These are phyloP conservation scores for Candida dubliniensis DNA, from an alignment of 1,139 yeast species.

Conservation along the genomic window DNA sequence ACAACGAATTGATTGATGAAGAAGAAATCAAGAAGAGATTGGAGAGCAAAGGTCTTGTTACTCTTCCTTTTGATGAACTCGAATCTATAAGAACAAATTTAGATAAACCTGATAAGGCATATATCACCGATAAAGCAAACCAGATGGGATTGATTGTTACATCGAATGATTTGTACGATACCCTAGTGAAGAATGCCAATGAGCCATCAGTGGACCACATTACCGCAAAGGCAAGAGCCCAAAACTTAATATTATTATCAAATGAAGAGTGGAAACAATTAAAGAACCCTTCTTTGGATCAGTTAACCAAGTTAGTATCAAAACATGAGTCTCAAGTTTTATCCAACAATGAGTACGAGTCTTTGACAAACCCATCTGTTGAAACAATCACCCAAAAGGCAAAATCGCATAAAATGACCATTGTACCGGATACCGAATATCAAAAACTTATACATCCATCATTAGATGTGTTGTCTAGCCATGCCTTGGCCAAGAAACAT, in stretches of 20 bases:
- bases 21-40: slow-evolving; percentile 35
- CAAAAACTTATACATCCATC: slow-evolving; percentile 19
- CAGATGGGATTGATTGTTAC: slow-evolving; percentile 34
- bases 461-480: slow-evolving; percentile 26
- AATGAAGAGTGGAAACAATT: slow-evolving; percentile 13
- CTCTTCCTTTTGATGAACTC: slow-evolving; percentile 28
- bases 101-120: slow-evolving; percentile 28
- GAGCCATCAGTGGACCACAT: slow-evolving; percentile 27
- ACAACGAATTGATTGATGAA: slow-evolving; percentile 31
- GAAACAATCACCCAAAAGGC: slow-evolving; percentile 22
- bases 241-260: slow-evolving; percentile 10
- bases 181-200: slow-evolving; percentile 23
- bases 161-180: slow-evolving; percentile 30
- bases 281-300: slow-evolving; percentile 9
- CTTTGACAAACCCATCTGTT: slow-evolving; percentile 24
- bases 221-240: slow-evolving; percentile 26
- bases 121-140: slow-evolving; percentile 31
- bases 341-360: slow-evolving; percentile 12
- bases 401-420: slow-evolving; percentile 8
- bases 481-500: slow-evolving; percentile 13
- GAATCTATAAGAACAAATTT: slow-evolving; percentile 17
- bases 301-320: slow-evolving; percentile 14
- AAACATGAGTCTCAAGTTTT: slow-evolving; percentile 16
- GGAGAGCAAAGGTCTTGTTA: slow-evolving; percentile 33
- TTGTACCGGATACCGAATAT: slow-evolving; percentile 21